Evolutionary conservation across 805 yeast species (phyloP).

Genomic region (Lipomyces yamadae): DNA sequence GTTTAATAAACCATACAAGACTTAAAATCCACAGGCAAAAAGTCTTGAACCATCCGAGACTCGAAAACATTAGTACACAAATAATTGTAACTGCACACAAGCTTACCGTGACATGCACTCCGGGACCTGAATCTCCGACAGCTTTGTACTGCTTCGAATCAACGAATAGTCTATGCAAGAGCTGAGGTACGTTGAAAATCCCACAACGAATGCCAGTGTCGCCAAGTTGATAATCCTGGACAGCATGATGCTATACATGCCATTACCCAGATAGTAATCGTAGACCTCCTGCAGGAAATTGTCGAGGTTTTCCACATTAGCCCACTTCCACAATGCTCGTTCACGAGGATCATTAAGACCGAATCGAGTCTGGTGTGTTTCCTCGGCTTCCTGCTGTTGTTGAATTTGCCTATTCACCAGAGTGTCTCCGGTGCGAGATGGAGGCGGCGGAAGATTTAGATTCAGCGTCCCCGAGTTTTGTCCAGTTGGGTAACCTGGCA

Average conservation of each 20-base stretch:
- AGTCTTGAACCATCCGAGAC: slow-evolving; percentile 50
- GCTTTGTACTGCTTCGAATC: slow-evolving; percentile 44
- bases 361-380: slow-evolving; percentile 42
- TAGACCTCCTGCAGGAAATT: slow-evolving; percentile 81
- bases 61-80: slow-evolving; percentile 1
- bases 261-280: slow-evolving; percentile 82
- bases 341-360: slow-evolving; percentile 65
- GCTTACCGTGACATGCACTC: slow-evolving; percentile 53
- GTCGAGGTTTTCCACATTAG: slow-evolving; percentile 91
- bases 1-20: slow-evolving; percentile 49
- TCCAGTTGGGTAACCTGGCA: slow-evolving; percentile 13
- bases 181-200: slow-evolving; percentile 75
- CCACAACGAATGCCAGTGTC: slow-evolving; percentile 78
- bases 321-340: slow-evolving; percentile 93
- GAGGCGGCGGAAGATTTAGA: slow-evolving; percentile 32
- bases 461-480: slow-evolving; percentile 2
- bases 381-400: slow-evolving; percentile 10
- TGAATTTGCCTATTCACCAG: slow-evolving; percentile 4
- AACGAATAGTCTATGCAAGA: slow-evolving; percentile 76
- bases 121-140: slow-evolving; percentile 52
- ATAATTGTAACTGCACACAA: not conserved
- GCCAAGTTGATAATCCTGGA: slow-evolving; percentile 67
- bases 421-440: slow-evolving; percentile 27
- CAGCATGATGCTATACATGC: slow-evolving; percentile 76
- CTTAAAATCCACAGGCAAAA: slow-evolving; percentile 66